Base-by-base conservation (phyloP, 164 flowering plant genomes). In the Echeveria elegans region DNA sequence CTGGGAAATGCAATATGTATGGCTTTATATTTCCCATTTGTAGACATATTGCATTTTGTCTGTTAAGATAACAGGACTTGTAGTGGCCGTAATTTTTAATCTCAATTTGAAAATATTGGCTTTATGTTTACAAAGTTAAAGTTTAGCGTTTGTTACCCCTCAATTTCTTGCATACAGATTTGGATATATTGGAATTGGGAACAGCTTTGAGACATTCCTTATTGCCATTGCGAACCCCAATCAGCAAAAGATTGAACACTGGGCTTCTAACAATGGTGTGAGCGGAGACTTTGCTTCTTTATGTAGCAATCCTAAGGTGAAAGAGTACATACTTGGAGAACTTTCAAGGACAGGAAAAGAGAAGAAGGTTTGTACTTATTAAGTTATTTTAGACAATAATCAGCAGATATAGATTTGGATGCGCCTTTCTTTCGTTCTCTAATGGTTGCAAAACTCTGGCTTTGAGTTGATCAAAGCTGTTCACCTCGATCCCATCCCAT, bases 151-250 rank as follows among this genome's bases (percentile, higher is more conserved):
- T 43, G 48, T 19, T 12, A 4, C 3, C 8, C 23, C 23, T 7
- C 19, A 16, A 23, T 47, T 45, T 15, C 52, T 21, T 45, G 52
- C 2, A 45, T 75, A 74, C 85, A 94, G 98, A 82, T 95, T 75
- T 95, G 99, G 97, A 73, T 95, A 19, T 90, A 95, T n/a, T n/a
- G n/a, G n/a, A n/a, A n/a, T n/a, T 71, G 99, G 97, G 19, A 90
- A 84, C 82, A 95, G 97, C 81, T 95, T 82, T 29, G 86, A 95
- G 78, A 83, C 97, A 37, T 88, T 82, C 81, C 92, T 95, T 16
- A 79, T 95, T 65, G 99, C 97, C 65, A 84, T 95, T 68, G 83
- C 76, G 24, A 95, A 85, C 80, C 97, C 97, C 61, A 95, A 95
- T n/a, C n/a, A n/a, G n/a, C n/a, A n/a, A n/a, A n/a, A n/a, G n/a